Percentiles rank a stretch among this genome's conserved stretches.
phyloP scores from a whole-genome alignment of 352 stramenopile genomes.

The Phytophthora europaea region DNA sequence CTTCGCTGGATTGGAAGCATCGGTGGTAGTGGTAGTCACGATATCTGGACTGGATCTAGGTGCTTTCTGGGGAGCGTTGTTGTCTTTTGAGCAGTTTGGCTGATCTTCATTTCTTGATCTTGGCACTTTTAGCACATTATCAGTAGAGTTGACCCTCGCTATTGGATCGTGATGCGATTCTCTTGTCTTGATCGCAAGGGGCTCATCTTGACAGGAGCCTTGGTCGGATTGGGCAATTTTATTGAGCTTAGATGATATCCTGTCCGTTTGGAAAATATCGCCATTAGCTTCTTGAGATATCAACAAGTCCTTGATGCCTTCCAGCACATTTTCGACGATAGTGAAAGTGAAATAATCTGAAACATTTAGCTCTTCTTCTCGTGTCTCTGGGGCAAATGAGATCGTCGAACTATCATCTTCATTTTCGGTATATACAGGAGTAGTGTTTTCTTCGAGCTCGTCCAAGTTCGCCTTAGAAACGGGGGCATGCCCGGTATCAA shows the following conservation, averaged over 20 bases:
- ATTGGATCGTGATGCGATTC: background rate
- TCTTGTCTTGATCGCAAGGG: background rate
- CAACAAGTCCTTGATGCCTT: conserved; percentile 12
- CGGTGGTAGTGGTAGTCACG: background rate
- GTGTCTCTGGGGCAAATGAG: background rate
- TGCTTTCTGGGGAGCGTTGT: background rate
- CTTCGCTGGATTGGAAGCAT: background rate
- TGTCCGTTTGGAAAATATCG: background rate
- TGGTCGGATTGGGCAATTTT: background rate
- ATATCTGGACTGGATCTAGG: background rate
- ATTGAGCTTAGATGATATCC: background rate
- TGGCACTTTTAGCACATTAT: background rate
- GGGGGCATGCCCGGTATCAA: background rate
- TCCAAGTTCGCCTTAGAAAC: background rate
- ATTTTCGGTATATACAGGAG: background rate
- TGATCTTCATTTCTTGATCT: no score
- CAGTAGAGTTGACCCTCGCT: background rate
- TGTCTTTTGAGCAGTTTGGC: background rate
- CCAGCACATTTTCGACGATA: conserved; percentile 10
- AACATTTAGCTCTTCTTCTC: background rate
- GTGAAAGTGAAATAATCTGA: background rate
- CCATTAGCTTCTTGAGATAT: background rate
- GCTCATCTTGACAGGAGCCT: background rate
- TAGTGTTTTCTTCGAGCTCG: background rate
- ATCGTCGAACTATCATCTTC: background rate